phyloP scores from a whole-genome alignment of 2,329 filamentous ascomycete genomes.

The Oidium heveae region DNA sequence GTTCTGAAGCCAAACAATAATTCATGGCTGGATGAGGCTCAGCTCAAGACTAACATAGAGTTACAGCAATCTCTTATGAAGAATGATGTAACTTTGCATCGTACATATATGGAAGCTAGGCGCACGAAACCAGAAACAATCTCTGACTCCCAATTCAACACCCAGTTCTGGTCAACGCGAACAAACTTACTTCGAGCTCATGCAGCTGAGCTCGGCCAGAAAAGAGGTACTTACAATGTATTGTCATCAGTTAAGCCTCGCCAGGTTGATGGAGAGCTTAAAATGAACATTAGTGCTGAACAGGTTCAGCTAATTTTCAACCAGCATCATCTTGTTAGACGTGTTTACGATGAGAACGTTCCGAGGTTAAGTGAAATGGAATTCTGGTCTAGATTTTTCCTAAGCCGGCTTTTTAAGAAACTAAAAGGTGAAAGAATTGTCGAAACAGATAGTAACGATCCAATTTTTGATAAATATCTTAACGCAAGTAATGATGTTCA shows the following conservation, averaged over 20 bases:
- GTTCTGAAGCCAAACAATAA: conserved; percentile 25
- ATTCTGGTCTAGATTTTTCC: conserved; percentile 90
- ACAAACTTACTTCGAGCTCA: conserved; percentile 69
- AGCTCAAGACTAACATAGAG: conserved; percentile 51
- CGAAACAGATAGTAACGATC: conserved; percentile 51
- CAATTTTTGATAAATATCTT: conserved; percentile 67
- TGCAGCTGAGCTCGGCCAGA: conserved; percentile 70
- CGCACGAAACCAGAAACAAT: conserved; percentile 66
- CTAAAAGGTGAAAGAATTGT: conserved; percentile 70
- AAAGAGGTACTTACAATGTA: conserved; percentile 78
- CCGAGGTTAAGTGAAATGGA: conserved; percentile 52
- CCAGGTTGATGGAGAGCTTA: conserved; percentile 46
- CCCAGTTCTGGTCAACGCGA: conserved; percentile 85
- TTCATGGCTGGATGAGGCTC: conserved; percentile 57
- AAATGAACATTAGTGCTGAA: conserved; percentile 67
- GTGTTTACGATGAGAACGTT: conserved; percentile 82
- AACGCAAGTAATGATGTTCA: conserved; percentile 37
- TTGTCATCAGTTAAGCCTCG: conserved; percentile 69
- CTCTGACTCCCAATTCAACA: conserved; percentile 55
- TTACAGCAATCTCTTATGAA: conserved; percentile 76
- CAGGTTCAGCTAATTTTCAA: conserved; percentile 82
- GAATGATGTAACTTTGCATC: conserved; percentile 46
- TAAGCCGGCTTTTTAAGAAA: conserved; percentile 72
- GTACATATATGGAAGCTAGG: conserved; percentile 70
- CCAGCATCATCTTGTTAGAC: conserved; percentile 75